These are phyloP conservation scores for Smittium culicis DNA, from an alignment of 371 early-diverging fungal species.

Conservation along the genomic window DNA sequence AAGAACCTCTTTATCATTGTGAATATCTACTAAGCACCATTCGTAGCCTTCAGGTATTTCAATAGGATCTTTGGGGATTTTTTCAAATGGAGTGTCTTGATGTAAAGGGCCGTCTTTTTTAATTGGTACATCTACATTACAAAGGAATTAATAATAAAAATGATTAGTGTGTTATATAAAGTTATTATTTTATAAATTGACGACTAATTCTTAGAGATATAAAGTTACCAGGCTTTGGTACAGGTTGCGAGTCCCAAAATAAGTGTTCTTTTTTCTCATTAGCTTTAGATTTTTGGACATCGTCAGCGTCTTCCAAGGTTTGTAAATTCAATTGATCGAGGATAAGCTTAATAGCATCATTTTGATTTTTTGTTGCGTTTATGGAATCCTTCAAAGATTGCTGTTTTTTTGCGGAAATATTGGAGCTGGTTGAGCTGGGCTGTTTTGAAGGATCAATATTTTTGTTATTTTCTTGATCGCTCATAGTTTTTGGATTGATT, in stretches of 20 bases:
- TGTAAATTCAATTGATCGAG: neutral
- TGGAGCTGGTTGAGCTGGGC: too few relatives aligned
- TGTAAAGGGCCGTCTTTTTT: conserved; percentile 71
- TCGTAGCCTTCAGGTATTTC: conserved; percentile 73
- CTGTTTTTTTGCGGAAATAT: neutral
- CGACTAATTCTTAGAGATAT: neutral
- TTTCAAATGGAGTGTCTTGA: conserved; percentile 50
- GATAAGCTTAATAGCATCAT: neutral
- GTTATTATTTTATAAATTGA: neutral
- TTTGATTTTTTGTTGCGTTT: neutral
- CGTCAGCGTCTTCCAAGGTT: neutral
- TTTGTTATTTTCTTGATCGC: too few relatives aligned
- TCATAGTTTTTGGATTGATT: too few relatives aligned
- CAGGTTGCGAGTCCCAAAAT: conserved; percentile 96
- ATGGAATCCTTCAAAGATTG: neutral
- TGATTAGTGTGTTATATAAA: neutral
- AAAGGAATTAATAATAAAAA: conserved; percentile 1
- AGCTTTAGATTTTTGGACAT: neutral
- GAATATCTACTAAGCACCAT: conserved; percentile 72
- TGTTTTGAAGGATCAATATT: too few relatives aligned
- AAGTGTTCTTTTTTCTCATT: conserved; percentile 40
- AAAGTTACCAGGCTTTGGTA: conserved; percentile 50
- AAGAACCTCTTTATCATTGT: conserved; percentile 36
- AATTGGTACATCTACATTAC: conserved; percentile 41
- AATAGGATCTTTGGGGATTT: conserved; percentile 72